Evolutionary conservation across 73 alveolate genomes (phyloP).

Genomic region (Tetrahymena elliotti): DNA sequence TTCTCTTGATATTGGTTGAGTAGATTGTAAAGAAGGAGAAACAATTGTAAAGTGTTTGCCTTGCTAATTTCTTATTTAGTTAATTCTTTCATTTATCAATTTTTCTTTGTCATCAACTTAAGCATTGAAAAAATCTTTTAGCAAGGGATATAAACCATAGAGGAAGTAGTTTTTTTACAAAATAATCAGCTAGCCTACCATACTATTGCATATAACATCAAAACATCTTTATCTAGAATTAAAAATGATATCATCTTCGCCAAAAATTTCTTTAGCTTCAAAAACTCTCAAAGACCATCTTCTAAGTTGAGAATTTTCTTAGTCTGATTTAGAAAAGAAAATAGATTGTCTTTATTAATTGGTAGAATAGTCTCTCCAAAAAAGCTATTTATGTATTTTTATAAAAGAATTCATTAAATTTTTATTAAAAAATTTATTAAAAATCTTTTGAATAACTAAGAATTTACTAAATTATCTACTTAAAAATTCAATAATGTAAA

Average conservation of each 20-base stretch:
- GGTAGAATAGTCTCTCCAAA: not conserved
- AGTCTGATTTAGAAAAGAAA: not conserved
- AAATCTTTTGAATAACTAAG: no score
- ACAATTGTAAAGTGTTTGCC: not conserved
- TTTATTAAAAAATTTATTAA: no score
- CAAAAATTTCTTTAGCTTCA: not conserved
- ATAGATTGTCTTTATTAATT: not conserved
- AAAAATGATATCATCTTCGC: not conserved
- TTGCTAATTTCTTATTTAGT: not conserved
- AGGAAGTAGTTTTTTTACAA: not conserved
- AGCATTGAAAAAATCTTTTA: not conserved
- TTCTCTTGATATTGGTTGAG: not conserved
- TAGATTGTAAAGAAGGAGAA: not conserved
- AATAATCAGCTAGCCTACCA: not conserved
- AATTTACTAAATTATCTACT: no score
- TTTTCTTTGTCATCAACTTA: not conserved
- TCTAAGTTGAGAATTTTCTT: not conserved
- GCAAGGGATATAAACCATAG: not conserved
- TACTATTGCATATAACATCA: not conserved
- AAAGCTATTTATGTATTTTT: not conserved
- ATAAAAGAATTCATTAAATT: not conserved
- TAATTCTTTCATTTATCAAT: not conserved
- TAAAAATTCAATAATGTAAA: no score
- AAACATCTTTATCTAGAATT: not conserved
- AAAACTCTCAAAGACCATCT: not conserved